These are phyloP conservation scores for Otatea glauca DNA, from an alignment of 176 grass and related monocot genomes.

Conservation along the genomic window DNA sequence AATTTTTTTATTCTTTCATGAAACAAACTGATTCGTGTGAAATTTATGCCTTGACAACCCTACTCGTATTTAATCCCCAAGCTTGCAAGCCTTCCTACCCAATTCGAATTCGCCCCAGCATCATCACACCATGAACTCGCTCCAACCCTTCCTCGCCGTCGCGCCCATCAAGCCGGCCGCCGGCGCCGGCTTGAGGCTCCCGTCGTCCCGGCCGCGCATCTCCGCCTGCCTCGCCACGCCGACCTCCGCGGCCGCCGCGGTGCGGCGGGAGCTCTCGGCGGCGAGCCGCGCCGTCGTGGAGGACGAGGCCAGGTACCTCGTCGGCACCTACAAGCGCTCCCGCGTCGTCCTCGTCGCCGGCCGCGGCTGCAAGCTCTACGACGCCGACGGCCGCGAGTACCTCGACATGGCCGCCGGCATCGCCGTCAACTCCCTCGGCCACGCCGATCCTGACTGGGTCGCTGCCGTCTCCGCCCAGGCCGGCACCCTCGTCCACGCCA, in stretches of 20 bases:
- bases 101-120: not conserved
- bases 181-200: not conserved
- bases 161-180: slow-evolving; percentile 16
- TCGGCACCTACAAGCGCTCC: slow-evolving; percentile 74
- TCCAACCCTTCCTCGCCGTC: slow-evolving; percentile 57
- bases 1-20: no score
- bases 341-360: slow-evolving; percentile 65
- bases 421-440: slow-evolving; percentile 83
- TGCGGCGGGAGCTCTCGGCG: slow-evolving; percentile 53
- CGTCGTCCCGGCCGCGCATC: slow-evolving; percentile 16
- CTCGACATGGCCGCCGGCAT: slow-evolving; percentile 90
- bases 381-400: slow-evolving; percentile 78
- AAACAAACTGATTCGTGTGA: no score
- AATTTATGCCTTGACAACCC: no score
- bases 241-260: not conserved
- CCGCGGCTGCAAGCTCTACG: slow-evolving; percentile 82
- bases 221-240: slow-evolving; percentile 46
- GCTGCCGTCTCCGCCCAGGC: slow-evolving; percentile 51
- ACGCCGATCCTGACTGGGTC: slow-evolving; percentile 60
- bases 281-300: slow-evolving; percentile 65
- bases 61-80: no score
- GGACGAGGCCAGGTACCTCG: slow-evolving; percentile 65
- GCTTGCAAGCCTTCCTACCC: not conserved
- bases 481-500: slow-evolving; percentile 61
- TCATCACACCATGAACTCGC: slow-evolving; percentile 44